phyloP scores from a whole-genome alignment of 83 land plant genomes.

The Thuja plicata region DNA sequence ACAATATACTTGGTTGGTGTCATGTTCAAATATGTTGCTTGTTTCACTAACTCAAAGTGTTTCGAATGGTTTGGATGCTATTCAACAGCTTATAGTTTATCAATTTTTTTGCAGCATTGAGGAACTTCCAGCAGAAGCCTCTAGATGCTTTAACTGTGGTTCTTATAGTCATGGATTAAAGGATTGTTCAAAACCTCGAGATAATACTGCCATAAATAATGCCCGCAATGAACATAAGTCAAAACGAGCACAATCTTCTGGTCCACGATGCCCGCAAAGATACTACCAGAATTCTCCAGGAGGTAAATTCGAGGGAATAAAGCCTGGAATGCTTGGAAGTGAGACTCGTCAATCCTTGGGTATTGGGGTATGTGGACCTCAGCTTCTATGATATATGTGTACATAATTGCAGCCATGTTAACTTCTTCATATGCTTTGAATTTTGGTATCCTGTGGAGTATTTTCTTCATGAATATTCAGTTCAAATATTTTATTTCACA shows the following conservation, averaged over 20 bases:
- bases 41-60: background rate
- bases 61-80: background rate
- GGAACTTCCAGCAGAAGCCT: conserved; percentile 39
- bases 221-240: conserved; percentile 71
- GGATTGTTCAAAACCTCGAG: conserved; percentile 88
- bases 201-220: conserved; percentile 70
- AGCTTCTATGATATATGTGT: background rate
- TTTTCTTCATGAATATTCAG: background rate
- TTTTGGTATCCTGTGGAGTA: background rate
- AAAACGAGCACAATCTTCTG: conserved; percentile 44
- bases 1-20: conserved; percentile 2
- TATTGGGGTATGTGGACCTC: conserved; percentile 56
- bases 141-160: conserved; percentile 97
- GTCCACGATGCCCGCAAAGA: conserved; percentile 58
- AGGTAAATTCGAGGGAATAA: conserved; percentile 83
- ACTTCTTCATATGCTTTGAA: background rate
- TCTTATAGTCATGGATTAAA: conserved; percentile 85
- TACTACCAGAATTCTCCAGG: conserved; percentile 77
- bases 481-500: background rate
- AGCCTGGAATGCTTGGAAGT: conserved; percentile 70
- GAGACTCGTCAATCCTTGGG: conserved; percentile 77
- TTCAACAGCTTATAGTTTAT: background rate
- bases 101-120: conserved; percentile 20
- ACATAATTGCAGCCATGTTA: background rate
- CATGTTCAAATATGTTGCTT: background rate